Evolutionary conservation across 225 moss, liverwort and hornwort genomes (phyloP).

Genomic region (Takakia lepidozioides): DNA sequence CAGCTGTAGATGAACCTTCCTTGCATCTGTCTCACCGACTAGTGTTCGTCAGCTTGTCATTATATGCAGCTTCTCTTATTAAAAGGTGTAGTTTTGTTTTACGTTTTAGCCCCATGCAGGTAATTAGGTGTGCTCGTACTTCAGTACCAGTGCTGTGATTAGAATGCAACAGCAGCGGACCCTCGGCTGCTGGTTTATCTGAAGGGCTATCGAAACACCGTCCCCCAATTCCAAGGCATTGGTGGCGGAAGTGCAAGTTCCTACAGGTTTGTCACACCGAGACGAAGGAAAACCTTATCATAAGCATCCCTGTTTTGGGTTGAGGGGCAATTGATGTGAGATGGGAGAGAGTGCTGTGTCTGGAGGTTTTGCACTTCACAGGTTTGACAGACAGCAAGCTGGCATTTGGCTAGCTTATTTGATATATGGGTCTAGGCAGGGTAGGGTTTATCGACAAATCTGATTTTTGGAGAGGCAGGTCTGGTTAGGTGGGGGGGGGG

Average conservation of each 20-base stretch:
- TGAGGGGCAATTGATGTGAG: slow-evolving; percentile 43
- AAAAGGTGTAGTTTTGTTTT: too few species aligned
- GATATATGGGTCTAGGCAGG: slow-evolving; percentile 99
- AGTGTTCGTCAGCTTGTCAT: too few species aligned
- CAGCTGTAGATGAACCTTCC: too few species aligned
- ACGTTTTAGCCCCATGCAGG: too few species aligned
- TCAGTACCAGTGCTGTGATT: too few species aligned
- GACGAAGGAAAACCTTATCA: slow-evolving; percentile 51
- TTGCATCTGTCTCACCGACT: too few species aligned
- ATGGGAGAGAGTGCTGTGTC: slow-evolving; percentile 71
- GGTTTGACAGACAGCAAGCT: slow-evolving; percentile 81
- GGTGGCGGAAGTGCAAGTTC: slow-evolving; percentile 99
- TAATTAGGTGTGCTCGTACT: too few species aligned
- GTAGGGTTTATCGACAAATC: slow-evolving; percentile 87
- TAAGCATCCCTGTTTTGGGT: slow-evolving; percentile 65
- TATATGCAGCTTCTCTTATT: too few species aligned
- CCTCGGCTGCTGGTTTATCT: slow-evolving; percentile 92
- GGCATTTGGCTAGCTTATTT: slow-evolving; percentile 99
- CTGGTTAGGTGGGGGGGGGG: slow-evolving; percentile 99
- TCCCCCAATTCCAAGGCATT: slow-evolving; percentile 98
- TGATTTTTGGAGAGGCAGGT: slow-evolving; percentile 92
- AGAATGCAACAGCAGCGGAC: slow-evolving; percentile 99
- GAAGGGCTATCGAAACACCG: slow-evolving; percentile 97
- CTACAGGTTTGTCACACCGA: slow-evolving; percentile 83
- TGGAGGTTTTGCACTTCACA: slow-evolving; percentile 89